These are phyloP conservation scores for Pleurotus citrinopileatus DNA, from an alignment of 768 basidiomycete species.

Conservation along the genomic window DNA sequence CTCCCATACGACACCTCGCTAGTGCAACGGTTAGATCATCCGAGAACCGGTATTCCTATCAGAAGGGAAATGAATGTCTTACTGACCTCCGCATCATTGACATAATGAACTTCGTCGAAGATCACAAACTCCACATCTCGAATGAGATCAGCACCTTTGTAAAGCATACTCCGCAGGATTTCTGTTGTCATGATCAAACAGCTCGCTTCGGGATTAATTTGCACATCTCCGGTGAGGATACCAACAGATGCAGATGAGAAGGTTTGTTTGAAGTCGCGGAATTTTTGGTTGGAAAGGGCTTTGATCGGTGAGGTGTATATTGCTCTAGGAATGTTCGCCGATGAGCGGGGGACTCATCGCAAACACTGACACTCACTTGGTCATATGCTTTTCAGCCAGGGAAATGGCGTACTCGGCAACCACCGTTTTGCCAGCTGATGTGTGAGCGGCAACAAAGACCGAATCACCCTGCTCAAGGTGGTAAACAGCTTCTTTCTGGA, in stretches of 20 bases:
- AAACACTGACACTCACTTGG: conserved; percentile 54
- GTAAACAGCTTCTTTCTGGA: conserved; percentile 98
- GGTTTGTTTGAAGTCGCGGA: conserved; percentile 96
- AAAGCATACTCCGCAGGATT: conserved; percentile 96
- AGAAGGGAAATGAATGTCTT: background rate
- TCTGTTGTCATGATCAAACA: conserved; percentile 99
- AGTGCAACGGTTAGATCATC: conserved; percentile 12
- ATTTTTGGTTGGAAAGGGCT: conserved; percentile 98
- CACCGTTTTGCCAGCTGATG: conserved; percentile 98
- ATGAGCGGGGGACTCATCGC: background rate
- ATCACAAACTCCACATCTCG: conserved; percentile 99
- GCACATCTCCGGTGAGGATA: conserved; percentile 97
- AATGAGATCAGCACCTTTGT: conserved; percentile 97
- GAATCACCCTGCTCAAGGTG: conserved; percentile 97
- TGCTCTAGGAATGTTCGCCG: conserved; percentile 49
- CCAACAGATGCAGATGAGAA: conserved; percentile 91
- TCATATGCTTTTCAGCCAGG: conserved; percentile 97
- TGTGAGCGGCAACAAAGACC: conserved; percentile 99
- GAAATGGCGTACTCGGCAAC: conserved; percentile 99
- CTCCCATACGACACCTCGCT: conserved; percentile 99
- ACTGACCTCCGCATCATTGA: conserved; percentile 94
- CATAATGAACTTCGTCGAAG: conserved; percentile 99
- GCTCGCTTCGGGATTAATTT: conserved; percentile 96
- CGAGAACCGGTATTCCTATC: background rate
- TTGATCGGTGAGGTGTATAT: conserved; percentile 99